Evolutionary conservation across 495 filamentous ascomycete genomes (phyloP).

Genomic region (Sordaria brevicollis): DNA sequence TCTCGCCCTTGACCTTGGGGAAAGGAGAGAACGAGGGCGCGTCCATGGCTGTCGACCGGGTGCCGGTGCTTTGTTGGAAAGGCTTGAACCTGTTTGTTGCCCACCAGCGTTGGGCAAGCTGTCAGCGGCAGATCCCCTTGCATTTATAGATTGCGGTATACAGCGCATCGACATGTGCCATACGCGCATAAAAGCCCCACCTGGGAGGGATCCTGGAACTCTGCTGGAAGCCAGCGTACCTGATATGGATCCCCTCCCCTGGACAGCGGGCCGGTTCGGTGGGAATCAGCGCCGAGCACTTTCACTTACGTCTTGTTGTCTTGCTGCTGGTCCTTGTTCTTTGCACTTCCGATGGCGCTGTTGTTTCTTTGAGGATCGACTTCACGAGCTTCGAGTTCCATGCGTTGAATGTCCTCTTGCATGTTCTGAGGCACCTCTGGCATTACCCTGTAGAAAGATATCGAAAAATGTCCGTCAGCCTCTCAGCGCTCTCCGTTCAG

Average conservation of each 20-base stretch:
- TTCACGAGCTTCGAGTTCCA: slow-evolving; percentile 68
- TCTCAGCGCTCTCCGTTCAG: background rate
- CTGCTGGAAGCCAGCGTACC: background rate
- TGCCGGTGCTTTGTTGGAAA: slow-evolving; percentile 25
- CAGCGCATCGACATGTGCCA: background rate
- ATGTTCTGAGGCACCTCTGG: slow-evolving; percentile 62
- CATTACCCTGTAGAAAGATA: slow-evolving; percentile 36
- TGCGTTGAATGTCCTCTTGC: slow-evolving; percentile 78
- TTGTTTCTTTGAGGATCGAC: slow-evolving; percentile 31
- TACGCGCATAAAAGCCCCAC: background rate
- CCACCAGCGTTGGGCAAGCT: slow-evolving; percentile 10
- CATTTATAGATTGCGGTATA: background rate
- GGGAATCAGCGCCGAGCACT: slow-evolving; percentile 3
- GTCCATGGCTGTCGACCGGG: slow-evolving; percentile 31
- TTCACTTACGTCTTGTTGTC: slow-evolving; percentile 18
- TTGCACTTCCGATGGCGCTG: slow-evolving; percentile 9
- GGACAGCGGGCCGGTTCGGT: background rate
- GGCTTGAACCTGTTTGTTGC: slow-evolving; percentile 33
- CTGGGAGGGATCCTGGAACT: background rate
- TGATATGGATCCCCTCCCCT: background rate
- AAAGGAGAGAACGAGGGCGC: slow-evolving; percentile 84
- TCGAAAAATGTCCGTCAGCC: slow-evolving; percentile 12
- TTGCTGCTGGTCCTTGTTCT: slow-evolving; percentile 3
- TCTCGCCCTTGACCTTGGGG: slow-evolving; percentile 73
- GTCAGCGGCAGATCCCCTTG: slow-evolving; percentile 10